Base-by-base conservation (phyloP, 441 rosid species). In the Omphalea diandra region DNA sequence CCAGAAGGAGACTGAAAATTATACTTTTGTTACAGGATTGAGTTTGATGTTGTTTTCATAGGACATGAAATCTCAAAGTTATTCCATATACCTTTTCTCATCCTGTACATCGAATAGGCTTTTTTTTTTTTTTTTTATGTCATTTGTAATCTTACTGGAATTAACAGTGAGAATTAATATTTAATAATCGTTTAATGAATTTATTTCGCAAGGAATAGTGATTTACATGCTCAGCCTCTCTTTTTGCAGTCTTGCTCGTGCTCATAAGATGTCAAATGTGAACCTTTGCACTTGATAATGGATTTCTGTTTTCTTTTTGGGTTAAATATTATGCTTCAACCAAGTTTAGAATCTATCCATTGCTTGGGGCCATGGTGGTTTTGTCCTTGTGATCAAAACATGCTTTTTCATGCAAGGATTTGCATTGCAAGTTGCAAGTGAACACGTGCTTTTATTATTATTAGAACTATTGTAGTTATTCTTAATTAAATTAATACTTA, bases 91-190 rank as follows among this genome's bases (percentile, higher is more conserved):
- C 20, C 5, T 52, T 22, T 60, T 18, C 3, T 44, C 38, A 22
- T 57, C 35, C 10, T 67, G 71, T 7, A 64, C 52, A 71, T 74
- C 59, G 52, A 38, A 11, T 41, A 63, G 65, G 49, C 52, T 15
- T 64, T 65, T 57, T 46, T 55, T 26, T 20, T n/a, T n/a, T n/a
- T n/a, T n/a, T n/a, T n/a, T n/a, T n/a, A n/a, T n/a, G n/a, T n/a
- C 22, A 26, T 67, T n/a, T 55, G 24, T 47, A 7, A 14, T 38
- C 20, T 69, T 9, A 10, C 11, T 7, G 17, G 55, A 32, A 46
- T 38, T 40, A 10, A 4, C 18, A 62, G 62, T 29, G 38, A 33
- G 18, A 24, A 52, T 62, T 52, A 22, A 22, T 35, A 10, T 50
- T 24, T 33, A 26, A 26, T 31, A 11, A 10, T 56, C 35, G 18